Evolutionary conservation across 208 protist genomes (phyloP), one percentile per base, ranked within the genome.

Genomic region (Wallacemonas sp.): DNA sequence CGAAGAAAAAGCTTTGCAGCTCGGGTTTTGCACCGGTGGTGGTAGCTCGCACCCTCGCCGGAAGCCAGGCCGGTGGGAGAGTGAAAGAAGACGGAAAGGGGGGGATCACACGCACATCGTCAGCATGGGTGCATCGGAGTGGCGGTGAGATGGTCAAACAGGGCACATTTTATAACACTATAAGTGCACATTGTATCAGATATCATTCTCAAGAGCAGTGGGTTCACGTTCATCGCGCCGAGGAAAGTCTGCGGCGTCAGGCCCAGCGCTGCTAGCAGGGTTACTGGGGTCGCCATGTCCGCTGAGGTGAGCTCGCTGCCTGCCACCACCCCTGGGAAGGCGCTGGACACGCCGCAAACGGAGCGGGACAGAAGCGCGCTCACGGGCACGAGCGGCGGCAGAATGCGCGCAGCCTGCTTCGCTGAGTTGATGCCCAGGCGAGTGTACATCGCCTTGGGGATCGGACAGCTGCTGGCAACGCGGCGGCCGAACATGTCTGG

Each of bases 111-210:
- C n/a, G n/a, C n/a, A n/a, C n/a, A n/a, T n/a, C n/a, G n/a, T n/a
- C 36, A 39, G 6, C 36, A 39, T 17, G 36, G 36, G 42, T 48
- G 42, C 42, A 48, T 41, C 36, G 36, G 10, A 41, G 36, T 41
- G 17, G 42, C 42, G 19, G 9, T 48, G 42, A 48, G 17, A 19
- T 75, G 76, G 57, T 48, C 37, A 52, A 79, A 59, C 8, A 46
- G 15, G 41, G 41, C 15, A 21, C 41, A 46, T 57, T 57, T 57
- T 89, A 91, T 89, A 72, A 90, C 82, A 63, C 85, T 91, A 95
- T 95, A 95, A 85, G 81, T 91, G 57, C 83, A 90, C 86, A 92
- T 95, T 91, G 86, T 95, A 90, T 95, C 89, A 37, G 86, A 86
- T 42, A 95, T 81, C 65, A 92, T 87, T 46, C 84, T 79, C 55